These are phyloP conservation scores for Phialophora verrucosa DNA, from an alignment of 2,329 filamentous ascomycete genomes.

Conservation along the genomic window DNA sequence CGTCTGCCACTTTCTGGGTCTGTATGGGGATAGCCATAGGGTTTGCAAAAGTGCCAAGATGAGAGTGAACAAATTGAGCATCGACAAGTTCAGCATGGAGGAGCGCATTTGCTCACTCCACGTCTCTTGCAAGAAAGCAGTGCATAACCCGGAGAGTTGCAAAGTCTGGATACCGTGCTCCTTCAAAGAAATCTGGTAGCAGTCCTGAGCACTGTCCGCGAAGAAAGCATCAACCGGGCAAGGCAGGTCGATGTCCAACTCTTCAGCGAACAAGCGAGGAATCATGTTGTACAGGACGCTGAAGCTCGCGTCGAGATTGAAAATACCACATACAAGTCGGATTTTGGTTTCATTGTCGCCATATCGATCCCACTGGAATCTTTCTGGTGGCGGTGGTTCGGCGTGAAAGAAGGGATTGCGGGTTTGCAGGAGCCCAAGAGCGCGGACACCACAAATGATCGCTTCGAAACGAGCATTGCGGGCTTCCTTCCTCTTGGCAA, in stretches of 20 bases:
- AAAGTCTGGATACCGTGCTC: conserved; percentile 4
- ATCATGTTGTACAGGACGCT: conserved; percentile 18
- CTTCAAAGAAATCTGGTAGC: conserved; percentile 3
- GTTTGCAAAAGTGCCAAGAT: conserved; percentile 14
- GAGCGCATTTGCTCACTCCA: conserved; percentile 8
- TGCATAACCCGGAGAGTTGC: conserved; percentile 3
- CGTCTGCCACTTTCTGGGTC: conserved; percentile 10
- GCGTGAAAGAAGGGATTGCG: conserved; percentile 13
- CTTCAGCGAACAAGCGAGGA: conserved; percentile 19
- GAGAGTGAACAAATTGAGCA: conserved; percentile 13
- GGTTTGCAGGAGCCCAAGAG: conserved; percentile 9
- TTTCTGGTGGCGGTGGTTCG: conserved; percentile 11
- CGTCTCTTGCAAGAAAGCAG: conserved; percentile 12
- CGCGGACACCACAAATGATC: conserved; percentile 14
- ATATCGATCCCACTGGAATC: conserved; percentile 16
- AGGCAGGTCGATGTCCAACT: conserved; percentile 14
- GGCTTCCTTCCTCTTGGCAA: conserved; percentile 2
- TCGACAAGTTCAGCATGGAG: conserved; percentile 13
- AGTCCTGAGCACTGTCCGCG: conserved; percentile 13
- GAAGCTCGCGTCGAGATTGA: conserved; percentile 25
- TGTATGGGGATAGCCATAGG: conserved; percentile 22
- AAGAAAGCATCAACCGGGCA: conserved; percentile 15
- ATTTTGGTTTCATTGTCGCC: conserved; percentile 12
- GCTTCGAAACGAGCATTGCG: conserved; percentile 15
- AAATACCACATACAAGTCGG: conserved; percentile 19